Percentiles rank a stretch among this genome's conserved stretches.
phyloP scores from a whole-genome alignment of 345 rosid genomes.

The Linum tenue region DNA sequence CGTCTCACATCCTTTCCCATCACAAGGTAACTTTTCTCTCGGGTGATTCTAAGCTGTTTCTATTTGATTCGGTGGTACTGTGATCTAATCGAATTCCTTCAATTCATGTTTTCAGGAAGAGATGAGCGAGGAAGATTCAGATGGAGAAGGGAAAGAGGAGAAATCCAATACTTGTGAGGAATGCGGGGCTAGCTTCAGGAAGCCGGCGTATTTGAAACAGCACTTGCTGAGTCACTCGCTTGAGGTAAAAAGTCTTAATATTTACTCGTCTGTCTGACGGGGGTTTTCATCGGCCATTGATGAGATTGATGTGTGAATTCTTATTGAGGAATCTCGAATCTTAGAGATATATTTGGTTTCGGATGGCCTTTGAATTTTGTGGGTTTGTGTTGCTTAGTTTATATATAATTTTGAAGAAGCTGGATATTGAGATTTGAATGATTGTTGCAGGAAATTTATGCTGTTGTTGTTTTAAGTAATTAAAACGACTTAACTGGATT shows the following conservation, averaged over 20 bases:
- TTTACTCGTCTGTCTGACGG: no score
- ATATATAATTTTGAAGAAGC: no score
- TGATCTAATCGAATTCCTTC: neutral
- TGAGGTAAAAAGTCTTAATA: slow-evolving; percentile 35
- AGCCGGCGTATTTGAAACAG: slow-evolving; percentile 74
- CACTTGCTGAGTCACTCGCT: slow-evolving; percentile 76
- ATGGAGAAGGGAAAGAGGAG: slow-evolving; percentile 17
- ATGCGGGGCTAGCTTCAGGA: slow-evolving; percentile 67
- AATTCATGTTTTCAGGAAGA: slow-evolving; percentile 30
- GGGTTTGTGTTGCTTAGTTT: no score
- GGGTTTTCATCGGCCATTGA: no score
- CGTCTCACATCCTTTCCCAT: slow-evolving; percentile 41
- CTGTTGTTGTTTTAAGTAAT: neutral
- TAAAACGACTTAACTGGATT: slow-evolving; percentile 9
- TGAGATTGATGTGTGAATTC: no score
- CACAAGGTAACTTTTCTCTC: slow-evolving; percentile 41
- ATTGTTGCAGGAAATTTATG: slow-evolving; percentile 40
- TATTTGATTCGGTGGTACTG: neutral
- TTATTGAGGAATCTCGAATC: no score
- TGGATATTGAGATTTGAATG: neutral
- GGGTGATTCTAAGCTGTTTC: neutral
- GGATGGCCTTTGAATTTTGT: no score
- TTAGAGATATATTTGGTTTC: no score
- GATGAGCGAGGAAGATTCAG: slow-evolving; percentile 20
- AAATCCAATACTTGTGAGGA: slow-evolving; percentile 37